phyloP scores from a whole-genome alignment of 2,329 filamentous ascomycete genomes.

The Colletotrichum tofieldiae region DNA sequence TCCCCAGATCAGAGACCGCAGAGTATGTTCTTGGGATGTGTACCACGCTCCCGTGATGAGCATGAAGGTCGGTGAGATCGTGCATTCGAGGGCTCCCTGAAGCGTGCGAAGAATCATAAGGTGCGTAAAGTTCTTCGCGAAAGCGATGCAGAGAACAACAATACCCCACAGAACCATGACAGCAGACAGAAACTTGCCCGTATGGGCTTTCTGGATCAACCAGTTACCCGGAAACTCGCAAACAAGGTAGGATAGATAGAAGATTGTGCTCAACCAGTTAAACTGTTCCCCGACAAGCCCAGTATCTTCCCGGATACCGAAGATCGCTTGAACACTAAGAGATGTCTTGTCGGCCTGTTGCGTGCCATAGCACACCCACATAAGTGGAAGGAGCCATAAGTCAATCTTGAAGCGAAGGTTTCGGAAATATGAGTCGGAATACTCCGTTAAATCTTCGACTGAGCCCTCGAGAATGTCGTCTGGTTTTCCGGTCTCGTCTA shows the following conservation, averaged over 20 bases:
- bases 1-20: conserved; percentile 52
- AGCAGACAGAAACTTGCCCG: conserved; percentile 52
- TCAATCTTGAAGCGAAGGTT: conserved; percentile 52
- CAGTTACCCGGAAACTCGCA: conserved; percentile 50
- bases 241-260: conserved; percentile 50
- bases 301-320: conserved; percentile 50
- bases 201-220: conserved; percentile 44
- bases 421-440: conserved; percentile 47
- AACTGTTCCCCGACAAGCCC: conserved; percentile 50
- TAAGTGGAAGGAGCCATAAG: conserved; percentile 50
- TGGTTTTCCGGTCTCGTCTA: conserved; percentile 1
- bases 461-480: conserved; percentile 24
- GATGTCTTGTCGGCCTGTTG: conserved; percentile 53
- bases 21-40: conserved; percentile 50
- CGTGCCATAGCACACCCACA: conserved; percentile 50
- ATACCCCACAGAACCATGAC: conserved; percentile 54
- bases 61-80: conserved; percentile 51
- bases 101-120: conserved; percentile 50
- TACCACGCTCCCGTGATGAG: conserved; percentile 54
- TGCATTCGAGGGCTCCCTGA: conserved; percentile 51
- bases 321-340: conserved; percentile 50
- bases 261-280: conserved; percentile 51
- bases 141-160: conserved; percentile 50
- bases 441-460: conserved; percentile 42
- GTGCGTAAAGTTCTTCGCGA: conserved; percentile 50